Evolutionary conservation across 441 rosid species (phyloP).

Genomic region (Croton setiger): DNA sequence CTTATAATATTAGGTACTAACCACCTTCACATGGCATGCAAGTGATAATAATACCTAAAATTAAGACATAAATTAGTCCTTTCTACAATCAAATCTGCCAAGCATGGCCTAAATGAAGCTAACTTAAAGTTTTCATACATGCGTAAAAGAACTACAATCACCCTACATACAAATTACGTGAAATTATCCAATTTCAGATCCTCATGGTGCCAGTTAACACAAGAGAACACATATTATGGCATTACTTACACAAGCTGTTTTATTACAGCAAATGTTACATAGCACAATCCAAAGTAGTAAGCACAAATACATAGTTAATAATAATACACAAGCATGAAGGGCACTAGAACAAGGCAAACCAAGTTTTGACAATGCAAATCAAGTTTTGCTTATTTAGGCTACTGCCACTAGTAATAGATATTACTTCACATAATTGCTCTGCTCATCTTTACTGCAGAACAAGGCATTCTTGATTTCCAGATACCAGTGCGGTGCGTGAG

Average conservation of each 20-base stretch:
- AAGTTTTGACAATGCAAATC: conserved; percentile 12
- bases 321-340: background rate
- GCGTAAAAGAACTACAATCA: too few relatives aligned
- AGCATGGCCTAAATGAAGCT: too few relatives aligned
- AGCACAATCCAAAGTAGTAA: background rate
- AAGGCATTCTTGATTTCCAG: conserved; percentile 51
- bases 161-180: too few relatives aligned
- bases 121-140: too few relatives aligned
- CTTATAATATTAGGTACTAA: too few relatives aligned
- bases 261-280: background rate
- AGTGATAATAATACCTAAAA: too few relatives aligned
- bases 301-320: background rate
- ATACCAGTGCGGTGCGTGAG: conserved; percentile 28
- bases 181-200: too few relatives aligned
- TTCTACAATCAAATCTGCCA: too few relatives aligned
- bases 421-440: conserved; percentile 13
- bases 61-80: too few relatives aligned
- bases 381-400: conserved; percentile 24
- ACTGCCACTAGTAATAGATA: conserved; percentile 6
- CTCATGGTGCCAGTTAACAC: too few relatives aligned
- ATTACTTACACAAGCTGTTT: conserved; percentile 4
- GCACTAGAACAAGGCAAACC: conserved; percentile 8
- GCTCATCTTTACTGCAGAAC: conserved; percentile 43
- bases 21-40: too few relatives aligned
- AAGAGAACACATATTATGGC: background rate